Evolutionary conservation across 2,329 filamentous ascomycete species (phyloP).

Genomic region (Colletotrichum orbiculare): DNA sequence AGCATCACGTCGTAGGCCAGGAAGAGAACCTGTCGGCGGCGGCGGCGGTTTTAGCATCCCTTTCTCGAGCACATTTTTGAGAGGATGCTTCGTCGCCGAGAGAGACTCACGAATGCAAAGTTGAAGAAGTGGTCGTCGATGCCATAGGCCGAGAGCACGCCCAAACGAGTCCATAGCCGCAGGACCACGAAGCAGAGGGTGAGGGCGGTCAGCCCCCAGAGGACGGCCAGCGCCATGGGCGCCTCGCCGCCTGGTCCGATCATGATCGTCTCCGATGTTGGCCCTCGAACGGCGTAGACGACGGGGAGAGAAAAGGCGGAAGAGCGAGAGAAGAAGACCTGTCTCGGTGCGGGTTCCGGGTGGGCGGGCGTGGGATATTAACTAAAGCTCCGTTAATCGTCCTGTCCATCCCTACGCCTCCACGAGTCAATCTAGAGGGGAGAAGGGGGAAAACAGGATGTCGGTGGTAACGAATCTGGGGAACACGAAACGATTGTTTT

Average conservation of each 20-base stretch:
- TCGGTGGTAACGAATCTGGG: slow-evolving; percentile 4
- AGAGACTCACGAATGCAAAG: slow-evolving; percentile 28
- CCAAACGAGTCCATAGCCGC: slow-evolving; percentile 49
- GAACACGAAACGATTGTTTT: not conserved
- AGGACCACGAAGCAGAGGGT: slow-evolving; percentile 46
- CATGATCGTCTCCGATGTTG: slow-evolving; percentile 22
- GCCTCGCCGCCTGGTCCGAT: slow-evolving; percentile 35
- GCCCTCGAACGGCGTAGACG: slow-evolving; percentile 7
- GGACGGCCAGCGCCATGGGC: slow-evolving; percentile 39
- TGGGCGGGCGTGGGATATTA: slow-evolving; percentile 6
- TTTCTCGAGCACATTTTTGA: not conserved
- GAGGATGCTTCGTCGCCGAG: not conserved
- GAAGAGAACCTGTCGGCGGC: slow-evolving; percentile 16
- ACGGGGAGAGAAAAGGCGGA: not conserved
- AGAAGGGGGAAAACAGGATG: not conserved
- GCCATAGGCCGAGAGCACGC: slow-evolving; percentile 29
- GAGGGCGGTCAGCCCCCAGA: slow-evolving; percentile 43
- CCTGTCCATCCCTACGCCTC: slow-evolving; percentile 10
- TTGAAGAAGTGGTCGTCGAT: slow-evolving; percentile 36
- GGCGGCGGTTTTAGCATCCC: not conserved
- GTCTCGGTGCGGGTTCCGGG: slow-evolving; percentile 3
- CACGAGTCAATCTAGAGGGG: slow-evolving; percentile 17
- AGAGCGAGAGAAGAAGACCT: not conserved
- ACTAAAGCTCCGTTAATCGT: slow-evolving; percentile 22
- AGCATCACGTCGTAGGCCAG: slow-evolving; percentile 34